Evolutionary conservation across 148 eudicot species (phyloP).

Genomic region (Nepenthes gracilis): DNA sequence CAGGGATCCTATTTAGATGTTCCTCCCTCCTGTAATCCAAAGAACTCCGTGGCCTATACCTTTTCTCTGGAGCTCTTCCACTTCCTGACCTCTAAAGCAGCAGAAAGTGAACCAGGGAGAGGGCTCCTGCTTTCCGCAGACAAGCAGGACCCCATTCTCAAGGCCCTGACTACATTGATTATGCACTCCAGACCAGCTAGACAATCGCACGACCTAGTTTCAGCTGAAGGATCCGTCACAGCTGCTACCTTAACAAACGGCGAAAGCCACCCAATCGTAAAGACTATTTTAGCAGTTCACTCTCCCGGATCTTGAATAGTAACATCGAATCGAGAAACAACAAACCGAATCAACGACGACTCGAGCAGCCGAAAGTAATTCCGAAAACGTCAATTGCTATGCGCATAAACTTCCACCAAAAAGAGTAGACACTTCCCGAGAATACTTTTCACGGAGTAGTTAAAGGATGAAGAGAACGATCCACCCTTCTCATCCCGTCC

Average conservation of each 20-base stretch:
- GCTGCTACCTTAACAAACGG: conserved; percentile 1
- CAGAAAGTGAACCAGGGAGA: conserved; percentile 49
- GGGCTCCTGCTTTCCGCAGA: conserved; percentile 86
- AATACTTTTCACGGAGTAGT: too few species aligned
- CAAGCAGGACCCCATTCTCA: conserved; percentile 98
- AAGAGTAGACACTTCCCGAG: too few species aligned
- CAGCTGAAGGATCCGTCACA: conserved; percentile 54
- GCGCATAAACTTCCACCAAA: too few species aligned
- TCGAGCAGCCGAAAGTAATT: too few species aligned
- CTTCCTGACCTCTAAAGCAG: conserved; percentile 34
- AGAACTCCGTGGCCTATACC: conserved; percentile 42
- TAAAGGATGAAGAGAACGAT: too few species aligned
- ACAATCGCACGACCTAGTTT: conserved; percentile 41
- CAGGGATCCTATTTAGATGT: conserved; percentile 46
- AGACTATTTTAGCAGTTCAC: too few species aligned
- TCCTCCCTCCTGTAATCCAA: conserved; percentile 61
- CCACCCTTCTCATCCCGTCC: too few species aligned
- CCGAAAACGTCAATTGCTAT: too few species aligned
- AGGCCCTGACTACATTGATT: conserved; percentile 83
- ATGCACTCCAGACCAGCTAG: conserved; percentile 86
- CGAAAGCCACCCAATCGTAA: background rate
- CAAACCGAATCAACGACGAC: too few species aligned
- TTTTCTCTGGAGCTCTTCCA: conserved; percentile 45
- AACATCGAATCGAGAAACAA: too few species aligned
- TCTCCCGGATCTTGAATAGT: too few species aligned